Evolutionary conservation across 208 protist genomes (phyloP), one percentile per base, ranked within the genome.

Genomic region (Acanthamoeba lugdunensis): DNA sequence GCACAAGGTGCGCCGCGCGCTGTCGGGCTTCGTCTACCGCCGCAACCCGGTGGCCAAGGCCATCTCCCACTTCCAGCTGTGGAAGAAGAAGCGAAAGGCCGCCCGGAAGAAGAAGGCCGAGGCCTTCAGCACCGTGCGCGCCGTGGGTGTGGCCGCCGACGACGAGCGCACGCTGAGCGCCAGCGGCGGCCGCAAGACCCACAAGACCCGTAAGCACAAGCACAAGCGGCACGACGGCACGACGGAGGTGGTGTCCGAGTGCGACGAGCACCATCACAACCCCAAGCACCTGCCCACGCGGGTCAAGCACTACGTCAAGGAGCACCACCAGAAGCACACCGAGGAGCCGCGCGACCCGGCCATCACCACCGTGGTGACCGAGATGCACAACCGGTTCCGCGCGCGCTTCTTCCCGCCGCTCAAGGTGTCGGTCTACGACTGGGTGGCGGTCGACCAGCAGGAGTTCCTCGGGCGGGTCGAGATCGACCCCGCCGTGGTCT

Each of bases 351-450:
- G 48, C 48, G 77, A 85, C n/a, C 5, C 77, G 11, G 77, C 77
- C 2, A 85, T 85, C 77, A 85, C 77, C 25, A 63, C 77, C n/a
- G 77, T 85, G 6, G 77, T 85, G 77, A 45, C n/a, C 52, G 77
- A 85, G n/a, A 85, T 85, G 77, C 77, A 85, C 77, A 61, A 56
- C n/a, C 16, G 77, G 48, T 85, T 85, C 77, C 41, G 77, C 25
- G 77, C 77, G 41, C 77, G 50, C 21, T 85, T 85, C 77, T 85
- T 85, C 45, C 77, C 77, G 48, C 77, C 77, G 52, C 77, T 85
- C 16, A 85, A 85, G 77, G 77, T 85, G 21, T 56, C 77, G 50
- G 77, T 85, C 41, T 85, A 85, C 77, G 77, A 85, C 77, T 85
- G 77, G 77, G 52, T 85, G n/a, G 18, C 77, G 52, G 48, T 37